phyloP scores from a whole-genome alignment of 768 basidiomycete species.

The Jaapia argillacea region DNA sequence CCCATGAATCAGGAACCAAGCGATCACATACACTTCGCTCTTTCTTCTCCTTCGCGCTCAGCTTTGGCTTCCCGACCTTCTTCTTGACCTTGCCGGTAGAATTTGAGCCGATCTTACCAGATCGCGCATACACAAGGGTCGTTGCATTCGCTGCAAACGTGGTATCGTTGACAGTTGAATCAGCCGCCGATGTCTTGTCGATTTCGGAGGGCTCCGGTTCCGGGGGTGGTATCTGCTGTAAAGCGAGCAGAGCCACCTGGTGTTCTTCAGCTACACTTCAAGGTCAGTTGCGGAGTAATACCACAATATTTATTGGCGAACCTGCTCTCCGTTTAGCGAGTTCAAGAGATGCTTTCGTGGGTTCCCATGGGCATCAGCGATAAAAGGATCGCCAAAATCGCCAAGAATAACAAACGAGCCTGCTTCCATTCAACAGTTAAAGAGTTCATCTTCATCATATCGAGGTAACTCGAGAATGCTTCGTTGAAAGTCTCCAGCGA shows the following conservation, averaged over 20 bases:
- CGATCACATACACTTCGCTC: slow-evolving; percentile 48
- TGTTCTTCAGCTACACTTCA: too few relatives aligned
- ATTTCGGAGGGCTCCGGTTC: slow-evolving; percentile 12
- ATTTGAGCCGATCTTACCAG: slow-evolving; percentile 24
- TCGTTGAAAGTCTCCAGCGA: slow-evolving; percentile 86
- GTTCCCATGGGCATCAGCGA: slow-evolving; percentile 9
- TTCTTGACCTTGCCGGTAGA: slow-evolving; percentile 26
- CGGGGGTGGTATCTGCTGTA: slow-evolving; percentile 18
- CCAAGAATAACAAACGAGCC: slow-evolving; percentile 30
- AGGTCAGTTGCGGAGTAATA: too few relatives aligned
- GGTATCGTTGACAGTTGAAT: slow-evolving; percentile 22
- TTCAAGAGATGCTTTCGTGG: slow-evolving; percentile 25
- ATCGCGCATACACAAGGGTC: too few relatives aligned
- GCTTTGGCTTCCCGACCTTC: slow-evolving; percentile 49
- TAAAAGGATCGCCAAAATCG: too few relatives aligned
- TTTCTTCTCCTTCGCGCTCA: slow-evolving; percentile 76
- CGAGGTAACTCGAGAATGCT: slow-evolving; percentile 84
- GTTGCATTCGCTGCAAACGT: slow-evolving; percentile 27
- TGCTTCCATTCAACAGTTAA: slow-evolving; percentile 91
- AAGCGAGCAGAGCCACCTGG: slow-evolving; percentile 36
- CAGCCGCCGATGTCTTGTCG: slow-evolving; percentile 22
- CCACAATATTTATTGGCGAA: slow-evolving; percentile 22
- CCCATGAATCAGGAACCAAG: neutral
- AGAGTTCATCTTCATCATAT: slow-evolving; percentile 90
- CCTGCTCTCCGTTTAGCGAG: slow-evolving; percentile 54